Conservation (phyloP, 352 stramenopile species). For the Phytopythium ostracodes region DNA sequence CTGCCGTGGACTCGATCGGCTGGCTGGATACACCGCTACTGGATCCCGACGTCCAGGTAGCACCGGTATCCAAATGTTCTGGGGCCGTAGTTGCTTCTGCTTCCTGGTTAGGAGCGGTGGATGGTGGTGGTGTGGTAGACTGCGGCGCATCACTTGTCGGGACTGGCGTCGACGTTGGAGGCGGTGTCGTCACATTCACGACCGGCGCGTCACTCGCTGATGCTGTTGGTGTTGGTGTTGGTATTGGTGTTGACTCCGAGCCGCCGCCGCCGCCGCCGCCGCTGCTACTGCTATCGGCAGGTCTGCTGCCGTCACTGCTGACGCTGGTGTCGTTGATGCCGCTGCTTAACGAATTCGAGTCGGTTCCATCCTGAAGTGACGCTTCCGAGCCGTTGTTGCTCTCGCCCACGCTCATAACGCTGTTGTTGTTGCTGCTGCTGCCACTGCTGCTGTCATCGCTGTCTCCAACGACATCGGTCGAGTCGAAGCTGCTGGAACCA, state of each 20-base stretch:
- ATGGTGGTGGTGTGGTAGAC: slow-evolving; percentile 2
- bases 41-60: neutral
- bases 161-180: slow-evolving; percentile 1
- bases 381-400: neutral
- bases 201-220: neutral
- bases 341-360: neutral
- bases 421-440: slow-evolving; percentile 1
- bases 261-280: neutral
- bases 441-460: neutral
- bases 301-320: neutral
- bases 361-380: neutral
- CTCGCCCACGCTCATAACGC: neutral
- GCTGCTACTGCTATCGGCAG: slow-evolving; percentile 3
- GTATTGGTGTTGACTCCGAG: neutral
- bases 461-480: neutral
- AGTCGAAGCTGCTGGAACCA: neutral
- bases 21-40: neutral
- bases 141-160: slow-evolving; percentile 1
- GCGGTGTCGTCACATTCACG: neutral
- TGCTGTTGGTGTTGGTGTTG: neutral
- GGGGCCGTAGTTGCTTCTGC: neutral
- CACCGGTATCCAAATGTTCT: neutral
- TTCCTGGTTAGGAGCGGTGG: neutral
- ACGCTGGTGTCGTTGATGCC: slow-evolving; percentile 3
- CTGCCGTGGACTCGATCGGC: neutral